Percentiles rank a stretch among this genome's conserved stretches.
These are phyloP conservation scores for Cardamine chenopodiifolia DNA, from an alignment of 345 rosid species.

Conservation along the genomic window DNA sequence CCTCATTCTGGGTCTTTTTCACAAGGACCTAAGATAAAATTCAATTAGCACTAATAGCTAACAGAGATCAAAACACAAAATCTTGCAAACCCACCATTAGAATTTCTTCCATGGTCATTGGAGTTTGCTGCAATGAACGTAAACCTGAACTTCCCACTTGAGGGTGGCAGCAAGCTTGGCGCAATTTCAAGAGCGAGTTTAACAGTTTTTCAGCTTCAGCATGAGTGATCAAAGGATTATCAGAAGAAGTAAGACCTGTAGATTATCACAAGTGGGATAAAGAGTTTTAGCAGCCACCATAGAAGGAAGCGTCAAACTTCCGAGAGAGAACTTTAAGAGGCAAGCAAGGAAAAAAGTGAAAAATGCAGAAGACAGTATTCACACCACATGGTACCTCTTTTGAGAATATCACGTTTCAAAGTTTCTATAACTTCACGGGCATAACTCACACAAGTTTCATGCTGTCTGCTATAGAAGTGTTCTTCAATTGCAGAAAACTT, in stretches of 20 bases:
- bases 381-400: conserved; percentile 67
- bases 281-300: conserved; percentile 5
- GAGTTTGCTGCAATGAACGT: conserved; percentile 87
- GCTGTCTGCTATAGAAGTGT: conserved; percentile 94
- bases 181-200: conserved; percentile 92
- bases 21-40: conserved; percentile 69
- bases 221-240: conserved; percentile 71
- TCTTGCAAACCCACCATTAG: conserved; percentile 56
- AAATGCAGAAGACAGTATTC: conserved; percentile 36
- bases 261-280: conserved; percentile 4
- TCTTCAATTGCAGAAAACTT: conserved; percentile 88
- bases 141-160: conserved; percentile 98
- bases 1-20: conserved; percentile 87
- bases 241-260: conserved; percentile 55
- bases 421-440: conserved; percentile 85
- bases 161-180: conserved; percentile 99
- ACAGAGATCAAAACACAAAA: conserved; percentile 7
- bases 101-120: conserved; percentile 97
- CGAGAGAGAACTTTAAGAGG: conserved; percentile 10
- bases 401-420: conserved; percentile 76
- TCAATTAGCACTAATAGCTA: conserved; percentile 34
- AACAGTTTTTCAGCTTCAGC: conserved; percentile 82
- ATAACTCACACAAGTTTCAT: conserved; percentile 89
- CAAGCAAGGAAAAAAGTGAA: conserved; percentile 23
- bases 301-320: neutral